Conservation (phyloP, 495 filamentous ascomycete genomes). For the Talaromyces stipitatus region DNA sequence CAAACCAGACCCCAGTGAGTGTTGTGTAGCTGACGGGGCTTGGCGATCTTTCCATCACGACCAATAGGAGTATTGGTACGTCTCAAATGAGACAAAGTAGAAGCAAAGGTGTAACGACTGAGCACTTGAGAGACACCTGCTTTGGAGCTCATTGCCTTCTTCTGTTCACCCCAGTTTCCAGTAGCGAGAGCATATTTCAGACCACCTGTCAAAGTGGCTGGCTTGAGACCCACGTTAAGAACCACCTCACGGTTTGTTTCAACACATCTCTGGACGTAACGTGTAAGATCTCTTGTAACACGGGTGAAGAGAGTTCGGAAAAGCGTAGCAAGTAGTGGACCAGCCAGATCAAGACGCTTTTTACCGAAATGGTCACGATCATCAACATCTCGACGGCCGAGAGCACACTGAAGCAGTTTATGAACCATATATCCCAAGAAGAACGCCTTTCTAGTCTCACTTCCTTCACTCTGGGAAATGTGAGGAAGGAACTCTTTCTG, state of each 20-base stretch:
- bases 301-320: slow-evolving; percentile 84
- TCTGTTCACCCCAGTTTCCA: slow-evolving; percentile 99
- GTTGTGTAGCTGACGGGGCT: slow-evolving; percentile 95
- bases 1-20: slow-evolving; percentile 98
- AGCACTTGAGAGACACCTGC: slow-evolving; percentile 97
- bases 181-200: slow-evolving; percentile 97
- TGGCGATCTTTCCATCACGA: slow-evolving; percentile 95
- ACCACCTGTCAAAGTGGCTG: slow-evolving; percentile 82
- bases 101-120: slow-evolving; percentile 95
- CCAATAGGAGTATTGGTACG: slow-evolving; percentile 97
- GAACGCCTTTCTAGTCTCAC: slow-evolving; percentile 93
- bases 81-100: slow-evolving; percentile 90
- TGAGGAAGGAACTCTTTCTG: slow-evolving; percentile 96
- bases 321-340: slow-evolving; percentile 84
- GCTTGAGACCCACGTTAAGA: slow-evolving; percentile 81
- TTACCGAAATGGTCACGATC: slow-evolving; percentile 99
- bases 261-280: slow-evolving; percentile 84
- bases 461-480: slow-evolving; percentile 93
- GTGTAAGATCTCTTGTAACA: slow-evolving; percentile 79
- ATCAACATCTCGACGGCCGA: slow-evolving; percentile 86
- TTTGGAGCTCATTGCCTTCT: slow-evolving; percentile 89
- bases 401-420: slow-evolving; percentile 79
- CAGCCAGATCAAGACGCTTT: slow-evolving; percentile 93
- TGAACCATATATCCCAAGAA: slow-evolving; percentile 99
- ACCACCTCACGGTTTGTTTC: slow-evolving; percentile 84